These are phyloP conservation scores for Agrocybe pediades DNA, from an alignment of 768 basidiomycete species.

Conservation along the genomic window DNA sequence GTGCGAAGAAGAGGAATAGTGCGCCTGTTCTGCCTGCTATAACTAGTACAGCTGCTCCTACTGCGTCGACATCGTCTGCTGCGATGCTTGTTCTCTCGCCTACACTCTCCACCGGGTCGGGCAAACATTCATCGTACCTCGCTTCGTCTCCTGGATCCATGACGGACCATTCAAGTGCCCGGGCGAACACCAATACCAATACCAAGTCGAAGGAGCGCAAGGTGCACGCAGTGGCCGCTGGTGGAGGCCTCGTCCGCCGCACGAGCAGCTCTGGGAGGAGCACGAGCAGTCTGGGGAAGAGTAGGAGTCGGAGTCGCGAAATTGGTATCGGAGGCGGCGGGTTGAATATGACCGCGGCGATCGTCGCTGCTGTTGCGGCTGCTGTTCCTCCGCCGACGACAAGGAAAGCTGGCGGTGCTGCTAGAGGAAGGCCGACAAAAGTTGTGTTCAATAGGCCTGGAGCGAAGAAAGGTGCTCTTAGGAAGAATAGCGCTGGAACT, in stretches of 20 bases:
- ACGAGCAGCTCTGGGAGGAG: constrained; percentile 8
- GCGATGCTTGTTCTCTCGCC: constrained; percentile 10
- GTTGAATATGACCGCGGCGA: constrained; percentile 6
- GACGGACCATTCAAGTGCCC: background rate
- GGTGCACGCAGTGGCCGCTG: background rate
- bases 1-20: constrained; percentile 13
- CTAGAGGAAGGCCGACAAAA: constrained; percentile 1
- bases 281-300: constrained; percentile 9
- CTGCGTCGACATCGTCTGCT: too few relatives aligned
- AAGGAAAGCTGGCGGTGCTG: background rate
- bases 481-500: constrained; percentile 8
- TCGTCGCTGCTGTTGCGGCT: background rate
- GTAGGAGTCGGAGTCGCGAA: constrained; percentile 16
- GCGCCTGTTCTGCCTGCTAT: constrained; percentile 10
- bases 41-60: too few relatives aligned
- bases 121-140: background rate
- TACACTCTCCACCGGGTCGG: background rate
- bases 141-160: background rate
- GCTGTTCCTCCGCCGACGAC: background rate
- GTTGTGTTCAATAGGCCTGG: constrained; percentile 3
- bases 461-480: background rate
- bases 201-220: background rate
- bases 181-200: too few relatives aligned
- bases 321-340: constrained; percentile 6
- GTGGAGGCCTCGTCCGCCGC: background rate